Conservation (phyloP, 257 asterid species). For the Fraxinus anomala region DNA sequence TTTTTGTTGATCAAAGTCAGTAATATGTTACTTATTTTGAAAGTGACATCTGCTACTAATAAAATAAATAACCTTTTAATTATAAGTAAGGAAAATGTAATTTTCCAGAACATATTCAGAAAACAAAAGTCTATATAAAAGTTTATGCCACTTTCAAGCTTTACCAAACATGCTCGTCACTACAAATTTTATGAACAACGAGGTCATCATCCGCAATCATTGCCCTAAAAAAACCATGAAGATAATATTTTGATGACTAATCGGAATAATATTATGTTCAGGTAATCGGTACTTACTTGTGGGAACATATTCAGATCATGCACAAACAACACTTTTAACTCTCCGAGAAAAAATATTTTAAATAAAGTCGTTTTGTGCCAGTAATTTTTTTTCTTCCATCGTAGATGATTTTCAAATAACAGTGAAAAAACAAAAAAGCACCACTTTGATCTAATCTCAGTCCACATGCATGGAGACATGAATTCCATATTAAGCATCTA, state of each 20-base stretch:
- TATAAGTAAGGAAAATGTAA: neutral
- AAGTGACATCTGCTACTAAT: neutral
- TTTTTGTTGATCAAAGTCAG: neutral
- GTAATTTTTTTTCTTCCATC: neutral
- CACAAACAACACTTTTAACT: neutral
- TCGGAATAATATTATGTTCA: neutral
- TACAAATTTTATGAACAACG: neutral
- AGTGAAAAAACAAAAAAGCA: neutral
- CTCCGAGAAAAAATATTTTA: neutral
- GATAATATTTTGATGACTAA: neutral
- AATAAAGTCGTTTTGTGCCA: neutral
- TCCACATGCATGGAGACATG: neutral
- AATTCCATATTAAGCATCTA: neutral
- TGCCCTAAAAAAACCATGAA: neutral
- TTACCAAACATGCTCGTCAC: neutral
- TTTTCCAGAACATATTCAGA: neutral
- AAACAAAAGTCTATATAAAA: neutral
- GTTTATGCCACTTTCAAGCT: neutral
- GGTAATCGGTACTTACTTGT: neutral
- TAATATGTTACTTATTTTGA: neutral
- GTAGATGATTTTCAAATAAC: neutral
- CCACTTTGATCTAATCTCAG: neutral
- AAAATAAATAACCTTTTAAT: no score
- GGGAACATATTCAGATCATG: neutral
- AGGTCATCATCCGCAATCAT: neutral